These are phyloP conservation scores for Piper longum DNA, from an alignment of 164 flowering plant genomes.

Conservation along the genomic window DNA sequence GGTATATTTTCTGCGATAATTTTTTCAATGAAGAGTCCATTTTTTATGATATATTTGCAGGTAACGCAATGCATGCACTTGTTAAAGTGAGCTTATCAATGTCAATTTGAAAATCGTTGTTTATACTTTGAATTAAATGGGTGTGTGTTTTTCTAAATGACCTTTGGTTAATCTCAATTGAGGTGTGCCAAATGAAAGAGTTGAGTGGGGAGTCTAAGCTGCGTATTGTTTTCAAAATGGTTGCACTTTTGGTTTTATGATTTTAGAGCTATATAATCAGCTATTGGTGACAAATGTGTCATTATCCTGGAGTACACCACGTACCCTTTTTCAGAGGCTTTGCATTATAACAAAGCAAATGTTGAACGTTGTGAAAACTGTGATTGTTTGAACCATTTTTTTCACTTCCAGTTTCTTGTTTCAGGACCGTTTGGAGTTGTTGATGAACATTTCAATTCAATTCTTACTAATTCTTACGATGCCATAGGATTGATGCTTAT, in stretches of 20 bases:
- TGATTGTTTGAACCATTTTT: neutral
- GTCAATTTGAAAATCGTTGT: neutral
- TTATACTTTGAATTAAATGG: no score
- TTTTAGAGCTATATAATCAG: no score
- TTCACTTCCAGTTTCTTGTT: constrained; percentile 5
- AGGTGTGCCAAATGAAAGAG: no score
- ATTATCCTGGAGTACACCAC: no score
- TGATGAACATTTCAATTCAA: constrained; percentile 80
- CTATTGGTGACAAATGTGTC: no score
- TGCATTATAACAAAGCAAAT: no score
- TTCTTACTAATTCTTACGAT: constrained; percentile 85
- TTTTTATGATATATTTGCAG: constrained; percentile 87
- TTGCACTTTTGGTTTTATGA: neutral
- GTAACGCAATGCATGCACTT: constrained; percentile 17
- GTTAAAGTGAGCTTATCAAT: neutral
- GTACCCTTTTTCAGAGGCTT: no score
- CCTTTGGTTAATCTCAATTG: neutral
- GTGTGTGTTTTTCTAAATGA: neutral
- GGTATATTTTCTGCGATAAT: constrained; percentile 89
- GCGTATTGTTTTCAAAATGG: no score
- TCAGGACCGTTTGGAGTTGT: constrained; percentile 86
- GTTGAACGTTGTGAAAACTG: no score
- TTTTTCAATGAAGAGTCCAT: constrained; percentile 91
- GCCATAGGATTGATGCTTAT: constrained; percentile 97
- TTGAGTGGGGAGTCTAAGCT: no score